These are phyloP conservation scores for Picea mariana DNA, from an alignment of 83 land plant species.

Conservation along the genomic window DNA sequence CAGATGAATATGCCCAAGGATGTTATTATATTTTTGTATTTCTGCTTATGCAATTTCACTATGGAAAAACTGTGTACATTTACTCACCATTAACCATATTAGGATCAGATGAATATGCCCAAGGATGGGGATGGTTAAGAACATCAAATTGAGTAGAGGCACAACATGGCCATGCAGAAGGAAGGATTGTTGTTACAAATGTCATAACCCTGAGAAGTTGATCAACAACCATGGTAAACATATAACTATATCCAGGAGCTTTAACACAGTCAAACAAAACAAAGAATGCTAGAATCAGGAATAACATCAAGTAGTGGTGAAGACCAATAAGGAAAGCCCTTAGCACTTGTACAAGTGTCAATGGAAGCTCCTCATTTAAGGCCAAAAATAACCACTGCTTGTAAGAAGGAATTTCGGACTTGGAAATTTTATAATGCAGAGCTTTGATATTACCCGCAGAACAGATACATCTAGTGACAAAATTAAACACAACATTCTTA, in stretches of 20 bases:
- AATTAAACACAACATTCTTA: too few relatives aligned
- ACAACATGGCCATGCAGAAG: constrained; percentile 80
- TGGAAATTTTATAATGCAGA: too few relatives aligned
- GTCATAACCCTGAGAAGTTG: constrained; percentile 77
- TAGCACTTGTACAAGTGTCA: constrained; percentile 46
- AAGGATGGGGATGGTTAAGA: constrained; percentile 75
- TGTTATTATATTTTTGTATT: not conserved
- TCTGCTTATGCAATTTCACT: not conserved
- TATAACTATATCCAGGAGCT: constrained; percentile 88
- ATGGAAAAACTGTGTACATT: not conserved
- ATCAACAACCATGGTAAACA: constrained; percentile 95
- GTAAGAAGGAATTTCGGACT: too few relatives aligned
- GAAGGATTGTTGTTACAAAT: too few relatives aligned
- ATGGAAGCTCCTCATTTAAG: constrained; percentile 82
- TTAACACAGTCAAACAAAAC: constrained; percentile 80
- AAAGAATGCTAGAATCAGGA: constrained; percentile 85
- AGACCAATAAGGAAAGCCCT: constrained; percentile 82
- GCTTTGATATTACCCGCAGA: too few relatives aligned
- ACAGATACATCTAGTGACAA: too few relatives aligned
- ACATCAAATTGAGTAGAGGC: constrained; percentile 68
- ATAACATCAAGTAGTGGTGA: constrained; percentile 90
- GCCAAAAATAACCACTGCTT: constrained; percentile 70
- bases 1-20: constrained; percentile 79
- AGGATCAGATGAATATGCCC: constrained; percentile 72
- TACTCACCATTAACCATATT: constrained; percentile 57